Evolutionary conservation across 257 asterid species (phyloP).

Genomic region (Solanum tacnaense): DNA sequence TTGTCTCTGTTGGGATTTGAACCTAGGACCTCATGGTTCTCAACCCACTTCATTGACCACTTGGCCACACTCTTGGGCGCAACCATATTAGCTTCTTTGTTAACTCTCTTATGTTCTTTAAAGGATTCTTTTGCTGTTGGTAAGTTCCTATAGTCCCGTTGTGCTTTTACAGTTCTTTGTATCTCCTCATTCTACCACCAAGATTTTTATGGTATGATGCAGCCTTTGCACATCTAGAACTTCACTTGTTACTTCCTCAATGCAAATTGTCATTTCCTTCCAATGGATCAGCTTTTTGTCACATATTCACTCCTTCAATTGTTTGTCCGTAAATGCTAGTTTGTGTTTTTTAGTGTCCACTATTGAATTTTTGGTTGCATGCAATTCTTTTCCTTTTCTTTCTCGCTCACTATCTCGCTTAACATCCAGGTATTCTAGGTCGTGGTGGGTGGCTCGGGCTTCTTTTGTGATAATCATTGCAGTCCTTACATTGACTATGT

Average conservation of each 20-base stretch:
- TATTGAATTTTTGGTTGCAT: background rate
- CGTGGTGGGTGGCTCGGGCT: background rate
- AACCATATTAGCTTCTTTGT: background rate
- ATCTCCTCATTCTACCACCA: background rate
- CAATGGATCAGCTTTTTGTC: background rate
- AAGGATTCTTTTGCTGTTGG: background rate
- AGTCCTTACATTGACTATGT: background rate
- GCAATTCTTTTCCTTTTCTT: background rate
- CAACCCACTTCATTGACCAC: background rate
- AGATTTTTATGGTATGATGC: background rate
- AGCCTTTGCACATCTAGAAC: background rate
- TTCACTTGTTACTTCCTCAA: background rate
- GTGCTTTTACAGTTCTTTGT: background rate
- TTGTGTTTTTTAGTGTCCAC: background rate
- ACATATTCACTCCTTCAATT: background rate
- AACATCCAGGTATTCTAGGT: background rate
- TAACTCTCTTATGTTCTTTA: background rate
- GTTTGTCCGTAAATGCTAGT: background rate
- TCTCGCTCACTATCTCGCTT: background rate
- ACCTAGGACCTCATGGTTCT: background rate
- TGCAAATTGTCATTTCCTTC: background rate
- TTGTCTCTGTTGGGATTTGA: background rate
- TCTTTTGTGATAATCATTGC: background rate
- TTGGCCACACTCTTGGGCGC: background rate
- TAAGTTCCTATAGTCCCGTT: background rate